These are phyloP conservation scores for Capsaspora owczarzaki DNA, from an alignment of 78 protist species.

Conservation along the genomic window DNA sequence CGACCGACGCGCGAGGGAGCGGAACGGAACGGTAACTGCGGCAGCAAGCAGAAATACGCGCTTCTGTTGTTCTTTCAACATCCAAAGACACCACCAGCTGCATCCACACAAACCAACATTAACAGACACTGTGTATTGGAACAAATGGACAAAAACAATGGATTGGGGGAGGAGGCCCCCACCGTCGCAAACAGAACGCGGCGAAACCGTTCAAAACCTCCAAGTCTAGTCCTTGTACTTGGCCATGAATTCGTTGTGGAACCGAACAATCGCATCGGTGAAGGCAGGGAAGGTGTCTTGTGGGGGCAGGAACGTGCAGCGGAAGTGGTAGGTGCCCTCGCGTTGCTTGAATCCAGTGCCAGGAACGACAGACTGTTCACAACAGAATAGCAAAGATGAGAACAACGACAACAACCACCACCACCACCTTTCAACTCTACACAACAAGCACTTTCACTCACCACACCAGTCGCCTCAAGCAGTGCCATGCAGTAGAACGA, in stretches of 20 bases:
- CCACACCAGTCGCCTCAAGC: conserved; percentile 85
- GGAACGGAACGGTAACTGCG: too few species aligned
- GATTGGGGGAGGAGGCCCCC: too few species aligned
- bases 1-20: too few species aligned
- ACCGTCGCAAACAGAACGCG: too few species aligned
- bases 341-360: conserved; percentile 95
- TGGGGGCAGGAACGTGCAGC: conserved; percentile 96
- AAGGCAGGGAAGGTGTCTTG: conserved; percentile 85
- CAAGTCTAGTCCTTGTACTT: conserved; percentile 44
- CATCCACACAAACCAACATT: too few species aligned
- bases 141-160: too few species aligned
- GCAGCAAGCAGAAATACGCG: too few species aligned
- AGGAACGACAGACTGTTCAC: conserved; percentile 82
- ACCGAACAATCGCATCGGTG: conserved; percentile 38
- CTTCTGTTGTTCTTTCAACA: too few species aligned
- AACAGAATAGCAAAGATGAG: not conserved
- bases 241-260: conserved; percentile 69
- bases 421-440: not conserved
- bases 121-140: too few species aligned
- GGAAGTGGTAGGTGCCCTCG: conserved; percentile 93
- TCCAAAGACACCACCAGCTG: too few species aligned
- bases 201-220: too few species aligned
- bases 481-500: conserved; percentile 77
- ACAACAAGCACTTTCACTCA: not conserved
- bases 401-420: not conserved